Percentiles rank a stretch among this genome's conserved stretches.
Conservation (phyloP, 306 rosid genomes). For the Lathyrus sativus region DNA sequence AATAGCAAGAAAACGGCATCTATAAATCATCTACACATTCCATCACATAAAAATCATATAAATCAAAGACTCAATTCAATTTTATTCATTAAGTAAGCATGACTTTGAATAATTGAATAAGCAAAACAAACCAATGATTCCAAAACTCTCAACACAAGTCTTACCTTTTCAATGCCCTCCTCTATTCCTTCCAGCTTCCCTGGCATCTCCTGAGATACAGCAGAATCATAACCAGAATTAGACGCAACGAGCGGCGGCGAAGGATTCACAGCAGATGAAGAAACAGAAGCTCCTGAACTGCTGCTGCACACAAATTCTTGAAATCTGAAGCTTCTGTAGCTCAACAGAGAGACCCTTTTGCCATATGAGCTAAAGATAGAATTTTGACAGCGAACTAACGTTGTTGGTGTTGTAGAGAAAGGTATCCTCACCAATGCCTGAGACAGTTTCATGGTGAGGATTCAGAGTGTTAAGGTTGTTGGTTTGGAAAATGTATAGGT, state of each 20-base stretch:
- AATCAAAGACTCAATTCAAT: background rate
- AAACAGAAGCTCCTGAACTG: slow-evolving; percentile 44
- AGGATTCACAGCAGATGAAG: slow-evolving; percentile 46
- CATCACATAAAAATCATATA: background rate
- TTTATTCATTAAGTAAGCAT: background rate
- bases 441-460: slow-evolving; percentile 46
- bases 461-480: background rate
- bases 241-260: slow-evolving; percentile 40
- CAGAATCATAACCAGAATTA: slow-evolving; percentile 39
- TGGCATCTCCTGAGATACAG: slow-evolving; percentile 20
- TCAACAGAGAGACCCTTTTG: slow-evolving; percentile 36
- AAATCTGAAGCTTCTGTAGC: slow-evolving; percentile 32
- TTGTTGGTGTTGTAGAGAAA: slow-evolving; percentile 26
- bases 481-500: background rate
- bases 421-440: slow-evolving; percentile 45
- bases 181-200: slow-evolving; percentile 46
- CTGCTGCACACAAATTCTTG: slow-evolving; percentile 39
- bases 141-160: background rate
- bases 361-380: slow-evolving; percentile 30
- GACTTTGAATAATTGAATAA: background rate
- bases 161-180: slow-evolving; percentile 67
- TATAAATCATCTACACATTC: slow-evolving; percentile 59
- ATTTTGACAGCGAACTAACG: slow-evolving; percentile 24
- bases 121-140: background rate
- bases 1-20: slow-evolving; percentile 73